A percentile compares a stretch with the other conserved stretches of the same genome.
phyloP scores from a whole-genome alignment of 148 eudicot genomes.

The Mesembryanthemum crystallinum region DNA sequence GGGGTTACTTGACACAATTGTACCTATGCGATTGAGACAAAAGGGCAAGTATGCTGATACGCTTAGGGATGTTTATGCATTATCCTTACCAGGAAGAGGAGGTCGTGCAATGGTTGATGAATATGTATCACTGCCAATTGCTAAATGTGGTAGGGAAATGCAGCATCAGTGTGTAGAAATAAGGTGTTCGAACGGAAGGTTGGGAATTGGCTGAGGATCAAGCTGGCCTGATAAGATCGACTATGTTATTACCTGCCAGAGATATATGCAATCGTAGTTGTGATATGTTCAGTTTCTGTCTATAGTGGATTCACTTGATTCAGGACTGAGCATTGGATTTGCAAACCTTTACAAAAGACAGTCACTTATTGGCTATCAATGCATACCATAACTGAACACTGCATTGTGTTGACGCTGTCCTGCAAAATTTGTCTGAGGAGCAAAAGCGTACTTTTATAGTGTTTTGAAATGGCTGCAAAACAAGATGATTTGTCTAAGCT shows the following conservation, averaged over 20 bases:
- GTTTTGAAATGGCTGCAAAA: slow-evolving; percentile 9
- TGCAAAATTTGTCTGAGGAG: not conserved
- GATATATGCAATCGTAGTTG: not conserved
- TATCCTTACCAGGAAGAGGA: not conserved
- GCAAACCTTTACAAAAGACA: not conserved
- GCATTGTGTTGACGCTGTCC: not conserved
- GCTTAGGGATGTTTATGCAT: not conserved
- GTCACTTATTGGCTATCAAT: not conserved
- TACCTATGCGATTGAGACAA: not conserved
- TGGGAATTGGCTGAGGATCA: not conserved
- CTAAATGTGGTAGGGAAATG: not conserved
- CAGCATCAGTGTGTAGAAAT: not conserved
- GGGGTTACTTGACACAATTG: not conserved
- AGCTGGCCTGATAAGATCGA: not conserved
- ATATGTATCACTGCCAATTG: not conserved
- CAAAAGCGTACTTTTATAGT: not conserved
- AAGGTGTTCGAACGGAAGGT: not conserved
- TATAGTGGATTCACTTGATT: not conserved
- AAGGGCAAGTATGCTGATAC: not conserved
- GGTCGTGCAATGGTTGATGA: not conserved
- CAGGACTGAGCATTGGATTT: not conserved
- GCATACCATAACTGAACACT: not conserved
- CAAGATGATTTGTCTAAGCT: slow-evolving; percentile 2
- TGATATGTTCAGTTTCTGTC: not conserved
- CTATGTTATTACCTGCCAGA: not conserved